Percentiles rank a stretch among this genome's conserved stretches.
phyloP scores from a whole-genome alignment of 23 red algal species.

The Gracilaria domingensis region DNA sequence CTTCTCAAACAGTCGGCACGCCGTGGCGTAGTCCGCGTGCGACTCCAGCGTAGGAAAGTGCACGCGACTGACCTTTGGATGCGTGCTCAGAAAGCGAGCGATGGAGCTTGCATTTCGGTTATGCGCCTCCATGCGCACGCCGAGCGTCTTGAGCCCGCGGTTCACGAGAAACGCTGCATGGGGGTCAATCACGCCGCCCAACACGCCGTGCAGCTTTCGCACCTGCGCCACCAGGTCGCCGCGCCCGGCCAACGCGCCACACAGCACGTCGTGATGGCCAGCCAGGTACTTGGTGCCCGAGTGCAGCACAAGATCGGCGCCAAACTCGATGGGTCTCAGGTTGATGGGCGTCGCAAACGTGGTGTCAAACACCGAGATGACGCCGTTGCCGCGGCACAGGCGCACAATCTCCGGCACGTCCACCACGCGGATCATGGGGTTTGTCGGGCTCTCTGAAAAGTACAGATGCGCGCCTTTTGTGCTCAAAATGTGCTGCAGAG shows the following conservation, averaged over 20 bases:
- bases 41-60: conserved; percentile 80
- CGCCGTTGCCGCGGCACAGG: conserved; percentile 71
- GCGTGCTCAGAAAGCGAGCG: conserved; percentile 67
- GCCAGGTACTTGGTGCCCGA: conserved; percentile 98
- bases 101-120: conserved; percentile 87
- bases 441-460: conserved; percentile 96
- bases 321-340: conserved; percentile 81
- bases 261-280: conserved; percentile 97
- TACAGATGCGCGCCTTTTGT: conserved; percentile 63
- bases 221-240: conserved; percentile 84
- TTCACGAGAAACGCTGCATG: conserved; percentile 90
- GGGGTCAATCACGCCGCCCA: conserved; percentile 98
- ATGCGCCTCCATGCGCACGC: conserved; percentile 92
- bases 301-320: conserved; percentile 95
- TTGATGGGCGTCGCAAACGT: conserved; percentile 98
- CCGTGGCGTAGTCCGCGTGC: conserved; percentile 85
- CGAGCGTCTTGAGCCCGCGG: conserved; percentile 96
- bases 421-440: conserved; percentile 95
- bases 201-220: conserved; percentile 87
- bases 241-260: conserved; percentile 84
- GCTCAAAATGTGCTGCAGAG: conserved; percentile 56
- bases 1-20: conserved; percentile 43
- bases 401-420: conserved; percentile 76
- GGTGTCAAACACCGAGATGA: conserved; percentile 84
- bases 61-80: conserved; percentile 83